phyloP scores from a whole-genome alignment of 495 filamentous ascomycete genomes.

The Penicillium canariense region DNA sequence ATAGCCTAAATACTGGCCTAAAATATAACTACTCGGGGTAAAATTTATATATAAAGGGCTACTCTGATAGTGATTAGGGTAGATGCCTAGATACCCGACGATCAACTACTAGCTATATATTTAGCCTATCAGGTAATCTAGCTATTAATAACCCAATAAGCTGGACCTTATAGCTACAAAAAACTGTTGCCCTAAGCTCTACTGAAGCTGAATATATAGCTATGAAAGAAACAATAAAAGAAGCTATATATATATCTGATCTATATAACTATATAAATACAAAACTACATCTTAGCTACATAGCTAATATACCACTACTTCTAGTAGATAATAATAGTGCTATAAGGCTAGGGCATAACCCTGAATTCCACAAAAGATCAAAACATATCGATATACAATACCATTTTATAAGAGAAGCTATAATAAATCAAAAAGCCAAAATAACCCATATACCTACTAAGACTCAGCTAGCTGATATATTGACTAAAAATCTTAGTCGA shows the following conservation, averaged over 20 bases:
- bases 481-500: background rate
- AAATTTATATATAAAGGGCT: background rate
- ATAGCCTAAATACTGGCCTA: background rate
- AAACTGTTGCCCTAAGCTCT: background rate
- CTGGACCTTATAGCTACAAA: background rate
- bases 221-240: conserved; percentile 20
- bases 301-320: background rate
- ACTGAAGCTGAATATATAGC: conserved; percentile 16
- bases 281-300: background rate
- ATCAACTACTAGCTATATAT: background rate
- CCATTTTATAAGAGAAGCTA: background rate
- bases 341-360: background rate
- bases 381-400: background rate
- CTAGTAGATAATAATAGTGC: background rate
- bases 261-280: conserved; percentile 15
- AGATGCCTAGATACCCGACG: background rate
- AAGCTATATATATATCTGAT: conserved; percentile 17
- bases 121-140: background rate
- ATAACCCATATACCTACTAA: background rate
- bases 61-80: background rate
- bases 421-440: background rate
- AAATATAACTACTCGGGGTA: background rate
- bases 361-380: background rate
- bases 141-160: background rate
- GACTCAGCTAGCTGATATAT: background rate